These are phyloP conservation scores for Phaeolepiota aurea DNA, from an alignment of 768 basidiomycete genomes.

Conservation along the genomic window DNA sequence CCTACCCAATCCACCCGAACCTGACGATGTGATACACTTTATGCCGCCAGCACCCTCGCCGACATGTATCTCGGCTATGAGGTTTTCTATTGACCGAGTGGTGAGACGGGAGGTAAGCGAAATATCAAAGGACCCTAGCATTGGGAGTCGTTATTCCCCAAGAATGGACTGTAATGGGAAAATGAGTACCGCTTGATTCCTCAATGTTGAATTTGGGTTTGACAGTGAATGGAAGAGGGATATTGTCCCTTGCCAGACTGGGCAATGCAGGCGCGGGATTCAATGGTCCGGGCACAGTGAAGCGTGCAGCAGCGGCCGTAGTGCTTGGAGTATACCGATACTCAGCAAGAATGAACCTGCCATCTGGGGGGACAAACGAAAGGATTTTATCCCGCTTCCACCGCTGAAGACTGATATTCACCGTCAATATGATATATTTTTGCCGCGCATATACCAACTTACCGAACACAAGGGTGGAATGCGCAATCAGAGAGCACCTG, in stretches of 20 bases:
- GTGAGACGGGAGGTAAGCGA: constrained; percentile 56
- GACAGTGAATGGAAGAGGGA: constrained; percentile 44
- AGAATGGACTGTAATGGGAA: too few relatives aligned
- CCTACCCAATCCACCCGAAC: constrained; percentile 36
- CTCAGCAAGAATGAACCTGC: constrained; percentile 75
- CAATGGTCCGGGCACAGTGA: neutral
- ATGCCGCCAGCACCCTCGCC: constrained; percentile 68
- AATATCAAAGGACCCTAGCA: constrained; percentile 51
- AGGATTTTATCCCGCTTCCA: constrained; percentile 72
- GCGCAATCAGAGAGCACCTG: constrained; percentile 68
- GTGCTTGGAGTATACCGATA: constrained; percentile 53
- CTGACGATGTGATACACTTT: constrained; percentile 61
- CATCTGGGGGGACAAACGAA: constrained; percentile 93
- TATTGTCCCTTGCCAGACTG: constrained; percentile 28
- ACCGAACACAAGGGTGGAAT: constrained; percentile 94
- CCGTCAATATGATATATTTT: too few relatives aligned
- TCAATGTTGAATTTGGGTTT: constrained; percentile 40
- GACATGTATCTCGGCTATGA: constrained; percentile 64
- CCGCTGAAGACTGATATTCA: constrained; percentile 63
- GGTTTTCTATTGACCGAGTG: constrained; percentile 60
- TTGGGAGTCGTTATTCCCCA: neutral
- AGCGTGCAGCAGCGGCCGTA: constrained; percentile 10
- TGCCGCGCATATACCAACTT: constrained; percentile 13
- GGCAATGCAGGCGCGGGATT: neutral
- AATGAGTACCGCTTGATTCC: constrained; percentile 27